phyloP scores from a whole-genome alignment of 768 basidiomycete species.

The Kockovaella imperatae region DNA sequence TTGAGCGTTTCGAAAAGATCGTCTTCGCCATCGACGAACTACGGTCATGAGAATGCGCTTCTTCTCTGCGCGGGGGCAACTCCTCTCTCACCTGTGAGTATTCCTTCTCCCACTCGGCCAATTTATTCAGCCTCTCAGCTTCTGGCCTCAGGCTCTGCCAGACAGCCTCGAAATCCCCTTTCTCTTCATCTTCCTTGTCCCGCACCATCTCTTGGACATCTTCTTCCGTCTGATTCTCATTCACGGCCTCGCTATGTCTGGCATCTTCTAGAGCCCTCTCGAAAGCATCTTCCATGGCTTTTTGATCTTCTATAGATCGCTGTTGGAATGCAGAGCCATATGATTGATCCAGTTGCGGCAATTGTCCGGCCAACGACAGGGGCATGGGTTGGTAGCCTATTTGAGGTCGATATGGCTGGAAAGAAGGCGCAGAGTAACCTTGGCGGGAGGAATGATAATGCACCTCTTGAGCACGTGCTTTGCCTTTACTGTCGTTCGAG shows the following conservation, averaged over 20 bases:
- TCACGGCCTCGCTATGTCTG: constrained; percentile 1
- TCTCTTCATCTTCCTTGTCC: constrained; percentile 1
- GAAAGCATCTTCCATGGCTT: constrained; percentile 30
- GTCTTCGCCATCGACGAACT: constrained; percentile 42
- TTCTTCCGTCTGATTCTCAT: not conserved
- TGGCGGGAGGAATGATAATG: too few species aligned
- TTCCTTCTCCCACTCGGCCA: constrained; percentile 43
- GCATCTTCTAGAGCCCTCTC: constrained; percentile 21
- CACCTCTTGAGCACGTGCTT: too few species aligned
- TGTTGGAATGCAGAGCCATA: constrained; percentile 5
- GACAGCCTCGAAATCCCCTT: constrained; percentile 41
- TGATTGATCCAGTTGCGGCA: constrained; percentile 3
- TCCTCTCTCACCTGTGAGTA: constrained; percentile 35
- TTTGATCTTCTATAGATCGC: constrained; percentile 14
- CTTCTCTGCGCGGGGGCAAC: not conserved
- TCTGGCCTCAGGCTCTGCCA: constrained; percentile 42
- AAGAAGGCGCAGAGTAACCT: too few species aligned
- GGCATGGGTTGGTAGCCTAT: constrained; percentile 18
- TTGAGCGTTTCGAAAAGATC: constrained; percentile 40
- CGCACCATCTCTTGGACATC: not conserved
- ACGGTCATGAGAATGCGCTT: not conserved
- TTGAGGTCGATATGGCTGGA: too few species aligned
- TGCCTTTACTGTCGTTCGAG: too few species aligned
- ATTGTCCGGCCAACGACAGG: constrained; percentile 1
- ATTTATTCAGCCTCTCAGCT: constrained; percentile 35